Evolutionary conservation across 257 asterid species (phyloP).

Genomic region (Fraxinus americana): DNA sequence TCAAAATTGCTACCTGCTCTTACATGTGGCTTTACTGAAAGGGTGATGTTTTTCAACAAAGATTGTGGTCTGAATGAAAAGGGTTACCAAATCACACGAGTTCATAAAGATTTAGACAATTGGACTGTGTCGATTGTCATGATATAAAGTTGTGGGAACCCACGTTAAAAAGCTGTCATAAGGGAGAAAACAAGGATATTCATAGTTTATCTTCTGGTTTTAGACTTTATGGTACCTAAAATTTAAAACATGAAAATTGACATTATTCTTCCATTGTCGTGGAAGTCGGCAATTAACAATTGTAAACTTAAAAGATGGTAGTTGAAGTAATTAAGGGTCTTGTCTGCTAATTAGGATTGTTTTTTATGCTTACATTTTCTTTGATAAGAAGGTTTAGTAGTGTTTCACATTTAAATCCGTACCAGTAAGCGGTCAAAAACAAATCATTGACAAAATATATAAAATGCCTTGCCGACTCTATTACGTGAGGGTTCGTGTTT

Average conservation of each 20-base stretch:
- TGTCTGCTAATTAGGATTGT: neutral
- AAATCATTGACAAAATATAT: neutral
- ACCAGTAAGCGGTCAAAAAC: neutral
- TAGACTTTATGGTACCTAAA: neutral
- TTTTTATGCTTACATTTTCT: neutral
- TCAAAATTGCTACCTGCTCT: slow-evolving; percentile 15
- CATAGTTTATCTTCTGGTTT: neutral
- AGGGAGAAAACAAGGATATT: neutral
- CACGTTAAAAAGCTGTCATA: slow-evolving; percentile 15
- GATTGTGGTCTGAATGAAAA: neutral
- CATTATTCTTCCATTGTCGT: neutral
- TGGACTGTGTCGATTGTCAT: slow-evolving; percentile 18
- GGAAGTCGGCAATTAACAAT: neutral
- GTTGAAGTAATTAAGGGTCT: slow-evolving; percentile 20
- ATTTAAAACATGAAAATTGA: neutral
- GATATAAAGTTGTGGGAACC: slow-evolving; percentile 30
- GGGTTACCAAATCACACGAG: slow-evolving; percentile 2
- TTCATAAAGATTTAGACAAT: slow-evolving; percentile 9
- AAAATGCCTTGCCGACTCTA: too few species aligned
- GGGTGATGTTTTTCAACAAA: neutral
- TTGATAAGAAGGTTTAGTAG: neutral
- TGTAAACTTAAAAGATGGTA: slow-evolving; percentile 6
- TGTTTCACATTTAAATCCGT: neutral
- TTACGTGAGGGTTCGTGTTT: too few species aligned
- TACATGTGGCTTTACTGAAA: neutral